Conservation (phyloP, 257 asterid species). For the Solanum dulcamara region DNA sequence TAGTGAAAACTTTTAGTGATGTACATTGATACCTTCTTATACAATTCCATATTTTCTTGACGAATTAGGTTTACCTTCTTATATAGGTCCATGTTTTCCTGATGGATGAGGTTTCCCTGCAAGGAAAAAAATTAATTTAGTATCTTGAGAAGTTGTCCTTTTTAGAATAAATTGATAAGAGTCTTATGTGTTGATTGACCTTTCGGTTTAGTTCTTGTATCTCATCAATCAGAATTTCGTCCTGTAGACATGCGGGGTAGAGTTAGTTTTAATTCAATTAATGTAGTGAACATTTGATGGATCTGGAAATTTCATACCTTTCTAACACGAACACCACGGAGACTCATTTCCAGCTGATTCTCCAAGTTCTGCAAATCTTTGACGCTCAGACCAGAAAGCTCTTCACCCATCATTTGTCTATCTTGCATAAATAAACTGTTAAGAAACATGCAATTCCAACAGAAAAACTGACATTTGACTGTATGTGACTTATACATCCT, state of each 20-base stretch:
- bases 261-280: not conserved
- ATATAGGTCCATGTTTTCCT: constrained; percentile 56
- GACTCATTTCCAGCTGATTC: constrained; percentile 57
- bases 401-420: constrained; percentile 71
- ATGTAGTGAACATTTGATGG: not conserved
- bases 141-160: constrained; percentile 1
- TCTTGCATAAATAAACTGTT: not conserved
- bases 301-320: constrained; percentile 34
- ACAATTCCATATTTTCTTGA: constrained; percentile 40
- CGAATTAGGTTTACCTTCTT: constrained; percentile 39
- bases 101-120: constrained; percentile 60
- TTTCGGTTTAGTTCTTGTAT: constrained; percentile 47
- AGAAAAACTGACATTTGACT: not conserved
- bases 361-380: constrained; percentile 56
- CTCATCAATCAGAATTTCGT: constrained; percentile 43
- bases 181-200: constrained; percentile 22
- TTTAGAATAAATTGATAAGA: not conserved
- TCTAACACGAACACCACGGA: constrained; percentile 44
- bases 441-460: not conserved
- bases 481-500: not conserved
- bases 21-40: constrained; percentile 34
- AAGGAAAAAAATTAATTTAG: constrained; percentile 21
- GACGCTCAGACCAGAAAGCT: constrained; percentile 47
- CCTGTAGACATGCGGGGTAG: constrained; percentile 26
- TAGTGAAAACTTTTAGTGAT: not conserved